Percentiles rank a stretch among this genome's conserved stretches.
Conservation (phyloP, 208 protist species). For the Leishmania braziliensis region DNA sequence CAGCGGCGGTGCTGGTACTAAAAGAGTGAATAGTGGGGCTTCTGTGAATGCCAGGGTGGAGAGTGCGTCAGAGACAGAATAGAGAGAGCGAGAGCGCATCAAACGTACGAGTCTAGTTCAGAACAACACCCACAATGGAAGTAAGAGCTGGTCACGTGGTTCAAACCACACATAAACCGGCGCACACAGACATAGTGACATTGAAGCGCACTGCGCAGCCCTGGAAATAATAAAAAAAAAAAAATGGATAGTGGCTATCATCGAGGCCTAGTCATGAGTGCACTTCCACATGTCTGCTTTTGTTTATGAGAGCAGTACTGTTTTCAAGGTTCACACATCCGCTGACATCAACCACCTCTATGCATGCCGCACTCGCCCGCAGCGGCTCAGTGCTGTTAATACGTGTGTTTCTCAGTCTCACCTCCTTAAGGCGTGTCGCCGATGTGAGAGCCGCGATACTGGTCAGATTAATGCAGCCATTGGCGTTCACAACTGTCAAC, state of each 20-base stretch:
- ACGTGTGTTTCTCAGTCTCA: conserved; percentile 8
- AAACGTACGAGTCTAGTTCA: background rate
- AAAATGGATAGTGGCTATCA: background rate
- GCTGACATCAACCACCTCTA: conserved; percentile 4
- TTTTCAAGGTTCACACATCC: conserved; percentile 10
- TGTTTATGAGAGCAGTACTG: background rate
- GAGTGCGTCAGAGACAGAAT: background rate
- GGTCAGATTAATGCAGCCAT: conserved; percentile 9
- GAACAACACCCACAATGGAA: background rate
- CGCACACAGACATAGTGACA: background rate
- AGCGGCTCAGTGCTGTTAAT: background rate
- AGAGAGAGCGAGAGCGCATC: background rate
- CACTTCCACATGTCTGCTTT: background rate
- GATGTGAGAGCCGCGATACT: conserved; percentile 3
- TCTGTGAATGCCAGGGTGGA: background rate
- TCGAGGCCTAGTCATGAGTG: background rate
- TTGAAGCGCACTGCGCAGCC: background rate
- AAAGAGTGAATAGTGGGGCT: background rate
- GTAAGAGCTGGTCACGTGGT: background rate
- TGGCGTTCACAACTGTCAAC: background rate
- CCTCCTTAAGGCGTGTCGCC: background rate
- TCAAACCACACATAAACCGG: background rate
- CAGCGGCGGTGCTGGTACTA: background rate
- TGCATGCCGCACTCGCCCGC: background rate
- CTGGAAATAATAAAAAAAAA: background rate